Evolutionary conservation across 345 rosid species (phyloP).

Genomic region (Pistacia integerrima): DNA sequence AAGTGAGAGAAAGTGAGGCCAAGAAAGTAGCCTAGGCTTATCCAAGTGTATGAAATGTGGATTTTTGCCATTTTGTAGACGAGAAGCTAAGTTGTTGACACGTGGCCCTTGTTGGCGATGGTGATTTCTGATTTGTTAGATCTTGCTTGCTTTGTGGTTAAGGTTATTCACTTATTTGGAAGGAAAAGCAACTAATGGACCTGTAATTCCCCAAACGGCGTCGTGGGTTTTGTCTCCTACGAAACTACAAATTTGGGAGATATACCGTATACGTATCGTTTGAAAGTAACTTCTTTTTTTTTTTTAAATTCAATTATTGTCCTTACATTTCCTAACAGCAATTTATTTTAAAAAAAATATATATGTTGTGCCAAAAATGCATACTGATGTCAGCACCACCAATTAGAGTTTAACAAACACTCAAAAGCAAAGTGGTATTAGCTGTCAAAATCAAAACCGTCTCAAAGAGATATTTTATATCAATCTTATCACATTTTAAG

Average conservation of each 20-base stretch:
- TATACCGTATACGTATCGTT: neutral
- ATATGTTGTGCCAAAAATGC: no score
- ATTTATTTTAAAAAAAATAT: no score
- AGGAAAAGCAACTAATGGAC: neutral
- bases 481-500: no score
- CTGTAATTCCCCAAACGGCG: neutral
- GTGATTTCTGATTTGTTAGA: neutral
- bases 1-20: constrained; percentile 32
- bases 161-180: neutral
- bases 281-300: neutral
- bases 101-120: constrained; percentile 20
- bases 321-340: no score
- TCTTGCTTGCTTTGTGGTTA: constrained; percentile 22
- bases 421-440: no score
- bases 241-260: neutral
- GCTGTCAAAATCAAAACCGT: no score
- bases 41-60: constrained; percentile 8
- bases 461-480: no score
- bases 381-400: no score
- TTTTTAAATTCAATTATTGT: no score
- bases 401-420: no score
- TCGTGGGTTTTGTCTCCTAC: neutral
- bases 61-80: constrained; percentile 21
- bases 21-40: constrained; percentile 13
- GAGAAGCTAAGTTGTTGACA: constrained; percentile 24